Evolutionary conservation across 2,329 filamentous ascomycete genomes (phyloP).

Genomic region (Ascosphaera acerosa): DNA sequence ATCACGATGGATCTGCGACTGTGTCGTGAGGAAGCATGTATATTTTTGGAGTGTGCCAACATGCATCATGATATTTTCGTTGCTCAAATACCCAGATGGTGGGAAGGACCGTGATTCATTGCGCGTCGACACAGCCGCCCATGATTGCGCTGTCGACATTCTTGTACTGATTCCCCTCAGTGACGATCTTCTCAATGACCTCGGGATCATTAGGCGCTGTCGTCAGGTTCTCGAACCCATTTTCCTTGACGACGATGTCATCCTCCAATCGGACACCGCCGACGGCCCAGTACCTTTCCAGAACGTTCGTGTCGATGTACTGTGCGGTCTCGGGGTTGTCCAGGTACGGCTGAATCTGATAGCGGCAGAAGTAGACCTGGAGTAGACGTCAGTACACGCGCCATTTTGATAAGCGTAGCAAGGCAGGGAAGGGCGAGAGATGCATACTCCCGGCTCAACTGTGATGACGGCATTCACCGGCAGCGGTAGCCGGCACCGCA

Average conservation of each 20-base stretch:
- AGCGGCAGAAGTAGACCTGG: slow-evolving; percentile 70
- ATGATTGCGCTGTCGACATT: no score
- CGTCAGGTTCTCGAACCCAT: slow-evolving; percentile 49
- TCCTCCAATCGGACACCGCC: slow-evolving; percentile 23
- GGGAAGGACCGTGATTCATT: no score
- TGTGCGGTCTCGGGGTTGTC: slow-evolving; percentile 36
- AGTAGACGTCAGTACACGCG: slow-evolving; percentile 6
- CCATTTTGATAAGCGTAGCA: slow-evolving; percentile 12
- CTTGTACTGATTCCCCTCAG: no score
- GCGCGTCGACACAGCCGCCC: no score
- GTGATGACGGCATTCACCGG: slow-evolving; percentile 45
- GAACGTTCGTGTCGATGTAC: slow-evolving; percentile 17
- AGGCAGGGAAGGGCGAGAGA: slow-evolving; percentile 16
- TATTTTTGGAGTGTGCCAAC: no score
- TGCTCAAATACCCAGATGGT: no score
- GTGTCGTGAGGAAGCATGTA: no score
- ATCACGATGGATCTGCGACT: no score
- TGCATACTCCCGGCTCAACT: slow-evolving; percentile 28
- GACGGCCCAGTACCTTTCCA: slow-evolving; percentile 16
- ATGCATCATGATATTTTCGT: no score
- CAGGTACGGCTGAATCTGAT: slow-evolving; percentile 63
- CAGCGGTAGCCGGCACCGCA: slow-evolving; percentile 50
- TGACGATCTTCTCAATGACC: no score
- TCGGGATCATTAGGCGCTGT: no score
- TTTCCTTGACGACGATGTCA: slow-evolving; percentile 45